A percentile compares a stretch with the other conserved stretches of the same genome.
Conservation (phyloP, 2,329 filamentous ascomycete species). For the Nigrospora osmanthi region DNA sequence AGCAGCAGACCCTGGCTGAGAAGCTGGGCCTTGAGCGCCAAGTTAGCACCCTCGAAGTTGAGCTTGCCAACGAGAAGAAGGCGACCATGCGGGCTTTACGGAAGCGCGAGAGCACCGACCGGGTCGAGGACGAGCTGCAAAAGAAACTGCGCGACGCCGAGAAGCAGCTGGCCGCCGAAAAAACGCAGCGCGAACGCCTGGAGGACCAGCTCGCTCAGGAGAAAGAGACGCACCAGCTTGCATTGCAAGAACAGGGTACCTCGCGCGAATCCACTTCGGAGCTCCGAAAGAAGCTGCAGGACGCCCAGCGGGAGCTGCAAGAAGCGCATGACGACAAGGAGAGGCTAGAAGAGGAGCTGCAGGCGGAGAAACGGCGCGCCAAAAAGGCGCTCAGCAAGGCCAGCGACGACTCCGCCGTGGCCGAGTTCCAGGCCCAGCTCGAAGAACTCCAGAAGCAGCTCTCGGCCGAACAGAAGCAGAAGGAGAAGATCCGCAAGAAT, state of each 20-base stretch:
- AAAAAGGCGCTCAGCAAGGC: conserved; percentile 19
- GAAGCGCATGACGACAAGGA: conserved; percentile 22
- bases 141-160: conserved; percentile 29
- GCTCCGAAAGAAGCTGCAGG: conserved; percentile 22
- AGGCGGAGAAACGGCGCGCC: conserved; percentile 17
- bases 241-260: conserved; percentile 20
- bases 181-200: conserved; percentile 19
- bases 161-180: conserved; percentile 20
- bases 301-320: conserved; percentile 17
- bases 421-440: conserved; percentile 20
- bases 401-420: conserved; percentile 9
- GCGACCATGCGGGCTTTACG: conserved; percentile 49
- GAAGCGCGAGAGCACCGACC: conserved; percentile 32
- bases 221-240: conserved; percentile 18
- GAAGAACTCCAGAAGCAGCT: conserved; percentile 21
- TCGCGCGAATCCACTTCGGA: conserved; percentile 21
- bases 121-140: conserved; percentile 32
- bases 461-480: conserved; percentile 33
- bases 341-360: conserved; percentile 24
- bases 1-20: conserved; percentile 66
- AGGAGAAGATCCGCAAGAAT: conserved; percentile 35
- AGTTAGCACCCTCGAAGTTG: conserved; percentile 67
- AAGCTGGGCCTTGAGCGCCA: conserved; percentile 76
- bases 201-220: conserved; percentile 24
- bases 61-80: conserved; percentile 77